phyloP scores from a whole-genome alignment of 805 yeast species.

The Metschnikowia vanudenii region DNA sequence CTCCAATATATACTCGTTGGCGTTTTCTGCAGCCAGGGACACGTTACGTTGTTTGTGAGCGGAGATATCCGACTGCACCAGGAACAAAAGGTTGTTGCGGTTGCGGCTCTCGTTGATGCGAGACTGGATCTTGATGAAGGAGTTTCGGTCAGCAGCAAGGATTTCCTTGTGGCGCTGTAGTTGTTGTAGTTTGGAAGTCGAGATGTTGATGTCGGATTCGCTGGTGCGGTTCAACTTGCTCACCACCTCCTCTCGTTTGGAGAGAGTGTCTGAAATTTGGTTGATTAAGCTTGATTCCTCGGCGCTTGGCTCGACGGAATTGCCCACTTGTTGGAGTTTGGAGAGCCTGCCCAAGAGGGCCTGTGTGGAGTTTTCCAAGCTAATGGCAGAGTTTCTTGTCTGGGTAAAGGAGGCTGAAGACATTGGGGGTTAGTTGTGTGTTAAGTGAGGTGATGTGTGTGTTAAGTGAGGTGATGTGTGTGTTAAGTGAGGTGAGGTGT shows the following conservation, averaged over 20 bases:
- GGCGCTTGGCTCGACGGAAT: constrained; percentile 22
- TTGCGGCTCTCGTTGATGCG: constrained; percentile 72
- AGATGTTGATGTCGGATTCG: constrained; percentile 50
- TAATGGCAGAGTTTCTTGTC: constrained; percentile 63
- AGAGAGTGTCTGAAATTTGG: constrained; percentile 27
- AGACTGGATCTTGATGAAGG: constrained; percentile 56
- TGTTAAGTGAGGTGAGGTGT: too few relatives aligned
- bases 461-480: too few relatives aligned
- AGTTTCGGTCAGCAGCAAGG: constrained; percentile 64
- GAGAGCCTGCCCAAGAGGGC: constrained; percentile 44
- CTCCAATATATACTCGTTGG: constrained; percentile 72
- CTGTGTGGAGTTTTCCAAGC: constrained; percentile 72
- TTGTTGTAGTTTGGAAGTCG: constrained; percentile 78
- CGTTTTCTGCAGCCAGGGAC: constrained; percentile 29
- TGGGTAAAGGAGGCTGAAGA: constrained; percentile 52
- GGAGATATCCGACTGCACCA: constrained; percentile 78
- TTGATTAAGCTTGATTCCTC: constrained; percentile 26
- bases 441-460: too few relatives aligned
- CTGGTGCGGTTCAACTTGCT: constrained; percentile 50
- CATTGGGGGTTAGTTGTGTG: constrained; percentile 7
- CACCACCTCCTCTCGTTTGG: constrained; percentile 51
- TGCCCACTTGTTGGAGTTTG: constrained; percentile 26
- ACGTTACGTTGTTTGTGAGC: constrained; percentile 51
- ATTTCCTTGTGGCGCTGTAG: constrained; percentile 78
- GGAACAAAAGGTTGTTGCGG: constrained; percentile 66